Percentiles rank a stretch among this genome's conserved stretches.
phyloP scores from a whole-genome alignment of 805 yeast species.

The Alloascoidea africana region DNA sequence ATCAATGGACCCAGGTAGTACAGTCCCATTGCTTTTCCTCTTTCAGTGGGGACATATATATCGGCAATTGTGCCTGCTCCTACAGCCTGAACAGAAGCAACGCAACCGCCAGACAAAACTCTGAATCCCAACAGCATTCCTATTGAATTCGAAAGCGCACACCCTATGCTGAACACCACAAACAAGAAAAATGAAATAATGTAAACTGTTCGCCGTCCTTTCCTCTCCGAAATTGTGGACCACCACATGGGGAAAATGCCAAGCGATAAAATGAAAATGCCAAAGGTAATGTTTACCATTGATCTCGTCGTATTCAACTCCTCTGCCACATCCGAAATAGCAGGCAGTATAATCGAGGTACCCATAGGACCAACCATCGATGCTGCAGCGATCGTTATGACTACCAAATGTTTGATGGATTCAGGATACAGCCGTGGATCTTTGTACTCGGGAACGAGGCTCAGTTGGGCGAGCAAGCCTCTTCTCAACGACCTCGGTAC shows the following conservation, averaged over 20 bases:
- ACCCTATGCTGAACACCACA: slow-evolving; percentile 47
- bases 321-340: slow-evolving; percentile 35
- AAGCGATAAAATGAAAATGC: slow-evolving; percentile 47
- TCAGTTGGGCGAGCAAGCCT: slow-evolving; percentile 34
- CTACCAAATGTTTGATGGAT: slow-evolving; percentile 29
- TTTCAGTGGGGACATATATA: slow-evolving; percentile 37
- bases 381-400: slow-evolving; percentile 48
- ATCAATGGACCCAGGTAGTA: slow-evolving; percentile 59
- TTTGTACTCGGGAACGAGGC: slow-evolving; percentile 44
- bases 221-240: slow-evolving; percentile 54
- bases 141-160: slow-evolving; percentile 43
- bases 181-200: slow-evolving; percentile 44
- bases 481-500: slow-evolving; percentile 29
- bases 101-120: slow-evolving; percentile 50
- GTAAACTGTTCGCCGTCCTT: slow-evolving; percentile 59
- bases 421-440: slow-evolving; percentile 49
- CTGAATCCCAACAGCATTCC: slow-evolving; percentile 44
- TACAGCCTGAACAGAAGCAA: slow-evolving; percentile 63
- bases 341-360: slow-evolving; percentile 59
- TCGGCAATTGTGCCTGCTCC: slow-evolving; percentile 78
- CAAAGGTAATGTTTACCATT: slow-evolving; percentile 54
- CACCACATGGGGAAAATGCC: slow-evolving; percentile 73
- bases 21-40: slow-evolving; percentile 59
- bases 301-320: slow-evolving; percentile 38
- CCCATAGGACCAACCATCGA: slow-evolving; percentile 75